A percentile compares a stretch with the other conserved stretches of the same genome.
Evolutionary conservation across 192 early-diverging fungal genomes (phyloP).

Genomic region (Entomortierella parvispora): DNA sequence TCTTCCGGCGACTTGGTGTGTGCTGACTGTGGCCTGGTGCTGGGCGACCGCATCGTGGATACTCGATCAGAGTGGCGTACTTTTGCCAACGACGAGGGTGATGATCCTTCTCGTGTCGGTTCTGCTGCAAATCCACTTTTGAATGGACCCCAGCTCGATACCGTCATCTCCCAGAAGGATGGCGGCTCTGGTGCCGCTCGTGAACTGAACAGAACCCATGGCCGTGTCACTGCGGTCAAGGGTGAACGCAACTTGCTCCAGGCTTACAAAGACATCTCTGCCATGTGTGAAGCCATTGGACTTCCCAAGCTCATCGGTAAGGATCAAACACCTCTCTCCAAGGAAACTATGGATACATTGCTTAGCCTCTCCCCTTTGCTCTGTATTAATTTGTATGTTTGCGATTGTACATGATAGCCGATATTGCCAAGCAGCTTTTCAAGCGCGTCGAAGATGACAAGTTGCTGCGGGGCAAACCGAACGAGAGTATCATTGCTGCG

Average conservation of each 20-base stretch:
- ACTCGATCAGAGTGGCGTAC: slow-evolving; percentile 98
- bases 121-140: slow-evolving; percentile 81
- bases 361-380: too few relatives aligned
- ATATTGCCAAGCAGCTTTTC: slow-evolving; percentile 90
- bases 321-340: too few relatives aligned
- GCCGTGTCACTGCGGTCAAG: slow-evolving; percentile 75
- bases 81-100: slow-evolving; percentile 89
- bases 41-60: slow-evolving; percentile 91
- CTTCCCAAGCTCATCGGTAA: slow-evolving; percentile 73
- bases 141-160: slow-evolving; percentile 84
- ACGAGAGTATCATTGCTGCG: slow-evolving; percentile 86
- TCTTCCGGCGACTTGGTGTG: slow-evolving; percentile 90
- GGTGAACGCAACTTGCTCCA: slow-evolving; percentile 78
- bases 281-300: slow-evolving; percentile 85
- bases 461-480: slow-evolving; percentile 80
- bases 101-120: slow-evolving; percentile 93
- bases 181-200: slow-evolving; percentile 76
- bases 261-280: slow-evolving; percentile 80
- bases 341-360: too few relatives aligned
- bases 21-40: slow-evolving; percentile 88
- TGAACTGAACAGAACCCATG: slow-evolving; percentile 78
- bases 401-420: slow-evolving; percentile 23
- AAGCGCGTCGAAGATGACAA: slow-evolving; percentile 87
- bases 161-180: slow-evolving; percentile 80
- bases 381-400: slow-evolving; percentile 1